Evolutionary conservation across 2,329 filamentous ascomycete genomes (phyloP).

Genomic region (Graphilbum sp.): DNA sequence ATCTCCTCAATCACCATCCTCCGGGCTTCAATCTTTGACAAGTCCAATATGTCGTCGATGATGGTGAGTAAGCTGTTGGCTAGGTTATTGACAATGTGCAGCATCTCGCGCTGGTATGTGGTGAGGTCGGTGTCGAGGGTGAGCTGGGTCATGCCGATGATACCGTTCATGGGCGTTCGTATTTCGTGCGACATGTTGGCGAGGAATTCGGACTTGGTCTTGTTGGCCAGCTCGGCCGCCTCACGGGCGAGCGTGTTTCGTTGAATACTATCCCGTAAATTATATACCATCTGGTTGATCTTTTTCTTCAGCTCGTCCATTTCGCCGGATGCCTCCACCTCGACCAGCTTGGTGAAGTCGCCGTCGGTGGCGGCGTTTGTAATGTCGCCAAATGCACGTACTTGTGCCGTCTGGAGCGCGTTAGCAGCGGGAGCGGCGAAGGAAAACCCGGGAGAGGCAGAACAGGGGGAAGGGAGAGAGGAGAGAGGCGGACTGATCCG

Average conservation of each 20-base stretch:
- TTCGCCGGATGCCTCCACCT: constrained; percentile 91
- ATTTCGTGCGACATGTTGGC: constrained; percentile 99
- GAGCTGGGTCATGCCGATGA: constrained; percentile 94
- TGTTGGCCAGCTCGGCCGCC: constrained; percentile 89
- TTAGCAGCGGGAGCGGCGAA: constrained; percentile 9
- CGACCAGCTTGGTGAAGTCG: constrained; percentile 92
- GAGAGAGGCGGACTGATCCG: too few relatives aligned
- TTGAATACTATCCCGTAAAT: constrained; percentile 88
- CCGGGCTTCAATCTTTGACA: constrained; percentile 80
- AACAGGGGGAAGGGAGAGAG: neutral
- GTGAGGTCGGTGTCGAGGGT: constrained; percentile 91
- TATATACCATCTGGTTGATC: constrained; percentile 99
- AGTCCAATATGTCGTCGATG: constrained; percentile 69
- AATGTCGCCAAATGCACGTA: constrained; percentile 93
- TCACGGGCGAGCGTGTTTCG: constrained; percentile 85
- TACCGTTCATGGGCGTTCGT: constrained; percentile 91
- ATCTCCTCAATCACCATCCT: constrained; percentile 98
- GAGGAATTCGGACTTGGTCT: constrained; percentile 95
- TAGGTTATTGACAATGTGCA: constrained; percentile 94
- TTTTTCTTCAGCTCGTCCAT: constrained; percentile 99
- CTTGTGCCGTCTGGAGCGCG: constrained; percentile 74
- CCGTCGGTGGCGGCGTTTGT: constrained; percentile 95
- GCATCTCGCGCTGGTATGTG: constrained; percentile 91
- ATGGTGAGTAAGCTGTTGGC: constrained; percentile 93
- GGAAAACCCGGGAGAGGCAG: neutral